Percentiles rank a stretch among this genome's conserved stretches.
phyloP scores from a whole-genome alignment of 2,329 filamentous ascomycete species.

The Exophiala dermatitidis region DNA sequence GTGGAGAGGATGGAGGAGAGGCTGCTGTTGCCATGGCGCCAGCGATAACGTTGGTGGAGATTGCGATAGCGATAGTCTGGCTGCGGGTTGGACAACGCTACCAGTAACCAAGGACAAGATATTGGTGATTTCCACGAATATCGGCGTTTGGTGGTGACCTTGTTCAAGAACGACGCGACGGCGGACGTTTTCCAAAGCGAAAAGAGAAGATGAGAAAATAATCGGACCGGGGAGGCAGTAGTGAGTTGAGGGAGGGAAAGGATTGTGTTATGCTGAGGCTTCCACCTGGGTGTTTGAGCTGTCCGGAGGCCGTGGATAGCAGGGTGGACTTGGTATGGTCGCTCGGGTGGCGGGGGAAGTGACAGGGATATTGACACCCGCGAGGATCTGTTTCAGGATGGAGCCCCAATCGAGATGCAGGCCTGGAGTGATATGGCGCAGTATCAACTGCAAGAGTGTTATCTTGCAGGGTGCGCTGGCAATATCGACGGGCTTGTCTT shows the following conservation, averaged over 20 bases:
- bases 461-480: too few species aligned
- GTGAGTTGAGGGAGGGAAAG: slow-evolving; percentile 5
- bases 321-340: slow-evolving; percentile 1
- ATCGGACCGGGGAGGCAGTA: not conserved
- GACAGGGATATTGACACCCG: slow-evolving; percentile 8
- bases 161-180: not conserved
- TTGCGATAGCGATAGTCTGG: slow-evolving; percentile 1
- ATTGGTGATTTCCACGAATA: not conserved
- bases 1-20: slow-evolving; percentile 21
- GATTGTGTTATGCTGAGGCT: not conserved
- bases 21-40: slow-evolving; percentile 22
- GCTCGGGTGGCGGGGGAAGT: slow-evolving; percentile 17
- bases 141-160: not conserved
- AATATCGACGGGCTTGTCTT: too few species aligned
- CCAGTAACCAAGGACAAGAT: not conserved
- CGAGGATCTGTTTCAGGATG: slow-evolving; percentile 21
- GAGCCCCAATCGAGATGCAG: not conserved
- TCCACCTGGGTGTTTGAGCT: not conserved
- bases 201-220: not conserved
- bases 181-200: not conserved
- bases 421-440: slow-evolving; percentile 3
- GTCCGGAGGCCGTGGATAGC: not conserved
- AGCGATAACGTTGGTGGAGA: slow-evolving; percentile 12
- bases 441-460: not conserved
- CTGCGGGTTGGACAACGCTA: not conserved